These are phyloP conservation scores for Vitis riparia DNA, from an alignment of 164 flowering plant genomes.

Conservation along the genomic window DNA sequence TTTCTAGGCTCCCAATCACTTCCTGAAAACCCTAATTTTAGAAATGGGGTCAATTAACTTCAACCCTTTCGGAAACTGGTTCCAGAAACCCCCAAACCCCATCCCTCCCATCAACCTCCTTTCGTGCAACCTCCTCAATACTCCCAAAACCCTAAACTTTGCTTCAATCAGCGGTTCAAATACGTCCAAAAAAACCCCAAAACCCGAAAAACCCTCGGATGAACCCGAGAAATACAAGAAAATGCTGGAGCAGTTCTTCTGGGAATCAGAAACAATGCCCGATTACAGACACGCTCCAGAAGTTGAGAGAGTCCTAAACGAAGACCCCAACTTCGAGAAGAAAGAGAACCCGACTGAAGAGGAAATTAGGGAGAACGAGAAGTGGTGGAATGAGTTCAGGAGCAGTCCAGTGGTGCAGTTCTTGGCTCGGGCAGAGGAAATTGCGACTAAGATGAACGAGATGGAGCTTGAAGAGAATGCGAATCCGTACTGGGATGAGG, in stretches of 20 bases:
- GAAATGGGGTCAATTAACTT: conserved; percentile 75
- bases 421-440: conserved; percentile 45
- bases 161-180: conserved; percentile 44
- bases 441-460: conserved; percentile 57
- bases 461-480: conserved; percentile 58
- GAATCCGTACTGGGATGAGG: conserved; percentile 58
- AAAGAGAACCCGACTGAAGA: conserved; percentile 62
- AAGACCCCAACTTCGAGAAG: conserved; percentile 55
- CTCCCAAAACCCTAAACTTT: conserved; percentile 41
- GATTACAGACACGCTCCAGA: conserved; percentile 78
- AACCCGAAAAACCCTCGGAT: conserved; percentile 16
- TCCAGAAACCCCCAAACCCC: conserved; percentile 63
- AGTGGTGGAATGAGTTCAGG: conserved; percentile 59
- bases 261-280: conserved; percentile 74
- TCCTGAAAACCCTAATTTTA: not conserved
- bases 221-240: conserved; percentile 39
- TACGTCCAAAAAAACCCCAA: conserved; percentile 15
- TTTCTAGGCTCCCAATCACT: conserved; percentile 2
- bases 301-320: conserved; percentile 63
- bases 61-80: conserved; percentile 80
- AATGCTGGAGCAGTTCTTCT: conserved; percentile 64
- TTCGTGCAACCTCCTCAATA: conserved; percentile 23
- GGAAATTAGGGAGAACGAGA: conserved; percentile 58
- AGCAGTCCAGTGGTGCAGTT: conserved; percentile 60
- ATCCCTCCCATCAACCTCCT: conserved; percentile 35